These are phyloP conservation scores for Fulvia fulva DNA, from an alignment of 2,329 filamentous ascomycete genomes.

Conservation along the genomic window DNA sequence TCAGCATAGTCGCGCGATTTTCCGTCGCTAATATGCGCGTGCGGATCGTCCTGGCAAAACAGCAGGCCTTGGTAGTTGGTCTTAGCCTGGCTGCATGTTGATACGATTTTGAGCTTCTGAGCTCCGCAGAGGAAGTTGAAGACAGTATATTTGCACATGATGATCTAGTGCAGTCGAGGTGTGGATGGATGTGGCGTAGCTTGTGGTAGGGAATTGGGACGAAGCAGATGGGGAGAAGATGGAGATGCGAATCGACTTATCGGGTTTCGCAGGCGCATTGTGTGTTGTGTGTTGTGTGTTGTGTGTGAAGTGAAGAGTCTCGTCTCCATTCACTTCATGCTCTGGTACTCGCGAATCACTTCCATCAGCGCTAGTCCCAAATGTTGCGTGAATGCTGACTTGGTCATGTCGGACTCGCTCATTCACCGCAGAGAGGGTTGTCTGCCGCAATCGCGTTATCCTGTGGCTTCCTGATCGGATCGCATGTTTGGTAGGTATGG, in stretches of 20 bases:
- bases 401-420: not conserved
- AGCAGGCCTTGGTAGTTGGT: slow-evolving; percentile 9
- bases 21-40: slow-evolving; percentile 6
- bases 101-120: slow-evolving; percentile 14
- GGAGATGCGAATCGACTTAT: too few relatives aligned
- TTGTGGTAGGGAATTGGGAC: too few relatives aligned
- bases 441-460: too few relatives aligned
- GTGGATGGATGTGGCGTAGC: not conserved
- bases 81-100: slow-evolving; percentile 5
- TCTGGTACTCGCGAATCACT: not conserved
- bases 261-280: too few relatives aligned
- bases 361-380: too few relatives aligned
- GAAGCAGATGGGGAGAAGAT: too few relatives aligned
- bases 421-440: not conserved
- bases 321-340: not conserved
- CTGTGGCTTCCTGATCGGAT: too few relatives aligned
- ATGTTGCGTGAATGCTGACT: not conserved
- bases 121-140: slow-evolving; percentile 16
- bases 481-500: too few relatives aligned
- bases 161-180: not conserved
- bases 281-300: not conserved
- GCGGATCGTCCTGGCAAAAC: slow-evolving; percentile 9
- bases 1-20: not conserved
- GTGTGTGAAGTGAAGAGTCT: not conserved
- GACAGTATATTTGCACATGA: slow-evolving; percentile 15